Percentiles rank a stretch among this genome's conserved stretches.
These are phyloP conservation scores for Drechslerella stenobrocha DNA, from an alignment of 2,329 filamentous ascomycete genomes.

Conservation along the genomic window DNA sequence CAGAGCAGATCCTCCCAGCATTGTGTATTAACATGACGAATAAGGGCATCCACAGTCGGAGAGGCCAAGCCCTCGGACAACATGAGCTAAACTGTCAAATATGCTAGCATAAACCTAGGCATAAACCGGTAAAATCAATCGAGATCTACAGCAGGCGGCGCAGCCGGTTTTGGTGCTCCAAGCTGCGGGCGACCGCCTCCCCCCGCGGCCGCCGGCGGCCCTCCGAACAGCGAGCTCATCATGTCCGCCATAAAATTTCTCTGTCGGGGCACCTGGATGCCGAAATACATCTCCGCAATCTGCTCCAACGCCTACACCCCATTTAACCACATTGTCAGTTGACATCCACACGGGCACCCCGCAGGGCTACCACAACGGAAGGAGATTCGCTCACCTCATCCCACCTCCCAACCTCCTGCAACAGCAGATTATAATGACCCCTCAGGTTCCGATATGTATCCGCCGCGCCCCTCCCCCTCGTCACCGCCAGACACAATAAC, in stretches of 20 bases:
- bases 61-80: too few relatives aligned
- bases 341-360: constrained; percentile 4
- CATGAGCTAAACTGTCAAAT: too few relatives aligned
- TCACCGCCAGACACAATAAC: constrained; percentile 78
- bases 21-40: too few relatives aligned
- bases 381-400: constrained; percentile 61
- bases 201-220: constrained; percentile 58
- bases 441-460: constrained; percentile 81
- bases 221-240: constrained; percentile 80
- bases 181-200: constrained; percentile 40
- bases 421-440: constrained; percentile 75
- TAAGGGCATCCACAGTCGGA: too few relatives aligned
- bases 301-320: constrained; percentile 67
- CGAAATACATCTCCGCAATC: constrained; percentile 96
- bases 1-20: too few relatives aligned
- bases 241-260: constrained; percentile 94
- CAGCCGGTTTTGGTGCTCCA: constrained; percentile 35
- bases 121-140: constrained; percentile 37
- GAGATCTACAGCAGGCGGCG: constrained; percentile 44
- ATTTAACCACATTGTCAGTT: neutral
- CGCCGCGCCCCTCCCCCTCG: constrained; percentile 69
- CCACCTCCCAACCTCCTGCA: constrained; percentile 78
- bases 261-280: constrained; percentile 82
- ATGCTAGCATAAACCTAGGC: neutral
- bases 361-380: constrained; percentile 6